Evolutionary conservation across 768 basidiomycete genomes (phyloP).

Genomic region (Termitomyces sp.): DNA sequence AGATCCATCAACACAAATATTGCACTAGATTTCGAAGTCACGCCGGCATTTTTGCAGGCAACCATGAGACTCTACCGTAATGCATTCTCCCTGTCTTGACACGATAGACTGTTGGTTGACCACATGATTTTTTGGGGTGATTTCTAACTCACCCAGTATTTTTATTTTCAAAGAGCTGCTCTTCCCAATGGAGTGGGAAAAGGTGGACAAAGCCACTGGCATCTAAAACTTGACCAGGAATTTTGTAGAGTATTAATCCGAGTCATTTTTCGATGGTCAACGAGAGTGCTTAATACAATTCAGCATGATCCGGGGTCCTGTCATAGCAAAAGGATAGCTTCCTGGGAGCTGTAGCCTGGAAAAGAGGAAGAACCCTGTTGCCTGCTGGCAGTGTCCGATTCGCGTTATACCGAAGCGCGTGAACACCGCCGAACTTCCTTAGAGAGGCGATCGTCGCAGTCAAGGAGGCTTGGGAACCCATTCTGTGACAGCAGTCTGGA

Average conservation of each 20-base stretch:
- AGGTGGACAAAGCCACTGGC: not conserved
- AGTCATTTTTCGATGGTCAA: not conserved
- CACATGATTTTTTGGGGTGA: not conserved
- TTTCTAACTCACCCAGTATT: not conserved
- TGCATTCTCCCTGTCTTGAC: not conserved
- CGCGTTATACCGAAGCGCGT: not conserved
- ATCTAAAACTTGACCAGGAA: not conserved
- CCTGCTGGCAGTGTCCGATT: not conserved
- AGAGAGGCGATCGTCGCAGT: conserved; percentile 1
- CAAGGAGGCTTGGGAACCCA: not conserved
- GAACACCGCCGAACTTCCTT: not conserved
- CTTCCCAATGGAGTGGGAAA: not conserved
- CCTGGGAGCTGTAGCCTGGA: not conserved
- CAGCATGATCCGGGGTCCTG: conserved; percentile 1
- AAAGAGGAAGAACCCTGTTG: not conserved
- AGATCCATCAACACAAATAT: not conserved
- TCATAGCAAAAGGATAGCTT: not conserved
- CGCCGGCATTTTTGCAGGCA: not conserved
- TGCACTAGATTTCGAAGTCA: not conserved
- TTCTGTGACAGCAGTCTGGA: not conserved
- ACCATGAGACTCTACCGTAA: not conserved
- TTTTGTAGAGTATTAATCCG: not conserved
- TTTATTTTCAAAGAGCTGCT: not conserved
- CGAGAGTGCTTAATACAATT: not conserved
- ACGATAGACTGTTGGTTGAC: not conserved